Conservation (phyloP, 2,329 filamentous ascomycete genomes). For the Grosmannia huntii region DNA sequence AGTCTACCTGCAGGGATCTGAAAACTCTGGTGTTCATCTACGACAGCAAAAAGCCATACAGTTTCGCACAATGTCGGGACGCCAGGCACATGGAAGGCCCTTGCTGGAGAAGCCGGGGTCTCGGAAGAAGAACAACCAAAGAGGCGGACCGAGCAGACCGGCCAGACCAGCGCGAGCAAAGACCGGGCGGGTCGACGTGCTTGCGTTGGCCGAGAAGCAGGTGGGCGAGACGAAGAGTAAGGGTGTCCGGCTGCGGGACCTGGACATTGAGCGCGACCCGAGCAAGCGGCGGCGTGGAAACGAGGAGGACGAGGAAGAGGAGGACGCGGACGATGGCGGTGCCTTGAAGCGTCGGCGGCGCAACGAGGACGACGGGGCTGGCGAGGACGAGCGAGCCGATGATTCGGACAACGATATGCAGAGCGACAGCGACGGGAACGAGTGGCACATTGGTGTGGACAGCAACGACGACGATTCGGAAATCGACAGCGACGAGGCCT, state of each 20-base stretch:
- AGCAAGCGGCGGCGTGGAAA: conserved; percentile 29
- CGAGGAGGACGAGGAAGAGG: conserved; percentile 32
- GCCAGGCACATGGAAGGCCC: conserved; percentile 44
- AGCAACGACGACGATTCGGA: conserved; percentile 50
- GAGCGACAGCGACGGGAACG: conserved; percentile 74
- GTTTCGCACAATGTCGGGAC: conserved; percentile 35
- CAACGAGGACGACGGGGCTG: conserved; percentile 24
- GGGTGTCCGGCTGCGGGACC: conserved; percentile 29
- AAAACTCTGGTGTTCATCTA: neutral
- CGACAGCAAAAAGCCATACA: neutral
- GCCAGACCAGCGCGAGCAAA: conserved; percentile 23
- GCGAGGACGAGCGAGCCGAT: conserved; percentile 24
- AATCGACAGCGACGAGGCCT: conserved; percentile 62
- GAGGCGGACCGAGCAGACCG: too few species aligned
- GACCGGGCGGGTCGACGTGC: conserved; percentile 41
- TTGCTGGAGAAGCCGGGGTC: conserved; percentile 23
- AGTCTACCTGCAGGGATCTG: neutral
- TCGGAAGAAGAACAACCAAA: conserved; percentile 13
- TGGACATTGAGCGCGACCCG: conserved; percentile 34
- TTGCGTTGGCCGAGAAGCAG: conserved; percentile 42
- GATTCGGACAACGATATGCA: conserved; percentile 55
- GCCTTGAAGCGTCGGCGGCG: conserved; percentile 23
- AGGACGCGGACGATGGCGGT: conserved; percentile 41
- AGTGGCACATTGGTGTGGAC: conserved; percentile 63
- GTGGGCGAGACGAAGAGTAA: conserved; percentile 25